Evolutionary conservation across 2,329 filamentous ascomycete species (phyloP).

Genomic region (Pyricularia grisea): DNA sequence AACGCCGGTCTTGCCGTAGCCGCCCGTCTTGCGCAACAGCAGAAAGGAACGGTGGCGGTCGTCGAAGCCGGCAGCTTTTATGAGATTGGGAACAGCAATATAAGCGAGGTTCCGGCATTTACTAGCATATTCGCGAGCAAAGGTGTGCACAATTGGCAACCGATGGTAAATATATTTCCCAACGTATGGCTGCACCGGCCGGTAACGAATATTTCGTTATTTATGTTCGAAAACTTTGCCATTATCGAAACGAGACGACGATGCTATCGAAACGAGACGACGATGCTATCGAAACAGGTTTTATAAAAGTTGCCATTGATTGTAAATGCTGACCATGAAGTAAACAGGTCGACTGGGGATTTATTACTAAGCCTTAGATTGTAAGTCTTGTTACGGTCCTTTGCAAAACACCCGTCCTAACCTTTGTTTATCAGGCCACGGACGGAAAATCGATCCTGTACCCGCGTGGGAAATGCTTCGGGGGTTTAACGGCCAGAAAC

Average conservation of each 20-base stretch:
- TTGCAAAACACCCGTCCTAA: constrained; percentile 9
- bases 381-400: constrained; percentile 14
- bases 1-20: neutral
- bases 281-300: neutral
- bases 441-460: constrained; percentile 22
- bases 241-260: neutral
- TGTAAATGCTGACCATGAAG: neutral
- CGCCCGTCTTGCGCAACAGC: neutral
- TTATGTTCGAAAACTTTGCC: neutral
- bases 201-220: neutral
- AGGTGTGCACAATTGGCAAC: neutral
- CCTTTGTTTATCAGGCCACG: constrained; percentile 10
- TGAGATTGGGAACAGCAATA: constrained; percentile 15
- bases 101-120: constrained; percentile 11
- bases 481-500: constrained; percentile 19
- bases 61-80: constrained; percentile 27
- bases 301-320: neutral
- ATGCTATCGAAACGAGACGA: neutral
- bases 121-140: neutral
- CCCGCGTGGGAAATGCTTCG: constrained; percentile 24
- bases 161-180: neutral
- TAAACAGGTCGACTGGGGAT: constrained; percentile 16
- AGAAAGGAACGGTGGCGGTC: constrained; percentile 20
- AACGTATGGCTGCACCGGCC: neutral
- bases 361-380: constrained; percentile 17